Conservation (phyloP, 805 yeast genomes). For the Pichia cabralensis region DNA sequence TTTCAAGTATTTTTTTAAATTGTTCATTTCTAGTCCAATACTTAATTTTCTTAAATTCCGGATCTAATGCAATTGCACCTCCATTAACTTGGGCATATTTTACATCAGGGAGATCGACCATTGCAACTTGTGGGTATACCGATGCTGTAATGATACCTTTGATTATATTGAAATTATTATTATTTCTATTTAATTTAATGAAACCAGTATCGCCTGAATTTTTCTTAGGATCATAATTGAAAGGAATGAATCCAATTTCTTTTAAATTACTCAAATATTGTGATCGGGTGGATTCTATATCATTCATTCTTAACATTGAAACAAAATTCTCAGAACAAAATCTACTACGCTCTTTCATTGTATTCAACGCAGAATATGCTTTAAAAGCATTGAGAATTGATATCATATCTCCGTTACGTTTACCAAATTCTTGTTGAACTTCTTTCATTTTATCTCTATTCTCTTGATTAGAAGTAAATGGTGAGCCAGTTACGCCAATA, state of each 20-base stretch:
- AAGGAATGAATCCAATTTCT: slow-evolving; percentile 70
- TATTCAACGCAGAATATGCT: slow-evolving; percentile 33
- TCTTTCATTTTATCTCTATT: slow-evolving; percentile 53
- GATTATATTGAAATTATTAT: slow-evolving; percentile 39
- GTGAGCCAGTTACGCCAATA: slow-evolving; percentile 60
- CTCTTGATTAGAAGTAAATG: slow-evolving; percentile 56
- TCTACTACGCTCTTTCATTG: slow-evolving; percentile 27
- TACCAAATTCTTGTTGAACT: slow-evolving; percentile 30
- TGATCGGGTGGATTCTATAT: slow-evolving; percentile 56
- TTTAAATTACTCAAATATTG: slow-evolving; percentile 65
- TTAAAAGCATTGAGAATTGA: slow-evolving; percentile 53
- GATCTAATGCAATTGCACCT: slow-evolving; percentile 82
- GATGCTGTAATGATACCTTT: slow-evolving; percentile 71
- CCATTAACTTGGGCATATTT: slow-evolving; percentile 57
- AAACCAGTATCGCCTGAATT: slow-evolving; percentile 7
- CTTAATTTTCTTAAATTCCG: slow-evolving; percentile 64
- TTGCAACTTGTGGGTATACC: slow-evolving; percentile 72
- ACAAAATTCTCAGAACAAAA: slow-evolving; percentile 48
- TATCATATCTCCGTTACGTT: slow-evolving; percentile 65
- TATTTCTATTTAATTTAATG: slow-evolving; percentile 38
- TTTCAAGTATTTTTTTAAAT: slow-evolving; percentile 22
- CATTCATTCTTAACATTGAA: slow-evolving; percentile 57
- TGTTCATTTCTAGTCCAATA: slow-evolving; percentile 64
- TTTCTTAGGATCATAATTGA: slow-evolving; percentile 31
- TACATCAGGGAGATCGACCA: slow-evolving; percentile 75